These are phyloP conservation scores for Lablab purpureus DNA, from an alignment of 306 rosid species.

Conservation along the genomic window DNA sequence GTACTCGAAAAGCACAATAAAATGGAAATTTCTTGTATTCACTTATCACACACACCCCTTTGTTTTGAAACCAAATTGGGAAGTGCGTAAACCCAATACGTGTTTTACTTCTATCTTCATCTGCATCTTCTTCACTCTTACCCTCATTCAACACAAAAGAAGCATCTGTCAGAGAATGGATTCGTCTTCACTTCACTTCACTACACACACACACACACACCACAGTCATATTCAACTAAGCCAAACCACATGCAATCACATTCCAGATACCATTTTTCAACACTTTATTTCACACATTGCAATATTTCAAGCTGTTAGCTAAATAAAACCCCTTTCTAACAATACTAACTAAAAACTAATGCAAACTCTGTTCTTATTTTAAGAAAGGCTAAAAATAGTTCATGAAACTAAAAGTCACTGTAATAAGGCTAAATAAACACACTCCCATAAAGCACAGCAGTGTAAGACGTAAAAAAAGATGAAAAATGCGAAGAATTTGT, in stretches of 20 bases:
- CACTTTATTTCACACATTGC: not conserved
- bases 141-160: not conserved
- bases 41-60: not conserved
- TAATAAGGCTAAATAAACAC: not conserved
- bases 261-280: not conserved
- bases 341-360: not conserved
- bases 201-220: too few species aligned
- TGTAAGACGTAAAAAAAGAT: not conserved
- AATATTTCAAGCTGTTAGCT: too few species aligned
- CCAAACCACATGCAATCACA: not conserved
- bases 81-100: not conserved
- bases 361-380: not conserved
- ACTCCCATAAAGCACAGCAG: not conserved
- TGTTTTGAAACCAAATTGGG: slow-evolving; percentile 27
- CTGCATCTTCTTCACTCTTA: not conserved
- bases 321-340: too few species aligned
- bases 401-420: not conserved
- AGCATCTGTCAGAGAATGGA: not conserved
- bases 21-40: not conserved
- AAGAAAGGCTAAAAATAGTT: not conserved
- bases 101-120: too few species aligned
- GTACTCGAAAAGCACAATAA: not conserved
- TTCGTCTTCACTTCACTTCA: not conserved
- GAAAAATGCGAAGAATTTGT: not conserved
- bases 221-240: not conserved